Base-by-base conservation (phyloP, 176 grass and related monocot genomes). In the Bonia amplexicaulis region DNA sequence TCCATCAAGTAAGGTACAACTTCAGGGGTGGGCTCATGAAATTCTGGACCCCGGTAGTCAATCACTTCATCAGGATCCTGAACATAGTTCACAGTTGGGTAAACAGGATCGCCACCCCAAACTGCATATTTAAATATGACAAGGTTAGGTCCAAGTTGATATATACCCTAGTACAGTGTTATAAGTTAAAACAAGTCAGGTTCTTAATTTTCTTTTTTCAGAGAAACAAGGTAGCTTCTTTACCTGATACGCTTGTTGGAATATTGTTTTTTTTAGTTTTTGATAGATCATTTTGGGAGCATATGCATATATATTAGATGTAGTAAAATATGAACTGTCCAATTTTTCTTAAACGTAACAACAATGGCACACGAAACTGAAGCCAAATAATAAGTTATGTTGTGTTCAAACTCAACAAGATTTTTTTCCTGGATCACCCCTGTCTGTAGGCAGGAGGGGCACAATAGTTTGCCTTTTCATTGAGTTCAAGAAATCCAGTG, bases 31-130 rank as follows among this genome's bases (percentile, higher is more conserved):
- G 89, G 96, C 63, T 99, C 96, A 82, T 95, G 96, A 87, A 94
- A 95, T 57, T 95, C 93, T 39, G 91, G 91, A 86, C 91, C 80
- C 63, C 93, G 92, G 60, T 94, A 92, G 83, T 99, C 96, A 63
- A 82, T 85, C 63, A 91, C 80, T 91, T 90, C 79, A 76, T 99
- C 86, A 66, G 93, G 93, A 81, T 99, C 96, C 86, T 90, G 91
- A 87, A 94, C 83, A 62, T 96, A 99, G 87, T 99, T 99, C 62
- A 96, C 83, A 29, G 96, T 99, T 71, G 93, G 96, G 88, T 99
- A 99, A 87, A 99, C 96, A 85, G 96, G 96, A 89, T 99, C 96
- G 60, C 93, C 93, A 26, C 91, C 96, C 91, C 89, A 98, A 92
- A 98, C 93, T 98, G 82, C 89, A 94, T 12, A 79, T 83, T 67